Evolutionary conservation across 306 rosid genomes (phyloP), one percentile per base, ranked within the genome.

Genomic region (Glycine tomentella): DNA sequence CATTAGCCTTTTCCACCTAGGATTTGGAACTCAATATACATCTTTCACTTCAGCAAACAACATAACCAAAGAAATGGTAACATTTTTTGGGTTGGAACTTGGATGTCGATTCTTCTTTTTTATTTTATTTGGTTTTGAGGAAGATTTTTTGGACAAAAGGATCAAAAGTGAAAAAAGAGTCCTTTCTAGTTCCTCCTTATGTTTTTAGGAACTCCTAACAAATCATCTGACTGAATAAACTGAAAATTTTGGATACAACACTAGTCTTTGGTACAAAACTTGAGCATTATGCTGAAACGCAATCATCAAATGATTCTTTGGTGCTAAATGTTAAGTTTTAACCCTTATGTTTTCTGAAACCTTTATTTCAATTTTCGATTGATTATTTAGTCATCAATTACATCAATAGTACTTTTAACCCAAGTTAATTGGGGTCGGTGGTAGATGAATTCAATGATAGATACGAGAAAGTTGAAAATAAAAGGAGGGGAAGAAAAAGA

Each of bases 341-440:
- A 36, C 33, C 69, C 14, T 12, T 20, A 66, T 72, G n/a, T n/a
- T 55, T 63, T 63, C n/a, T 45, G 68, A n/a, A 62, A 20, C 12
- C 38, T n/a, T 15, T 51, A 25, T 49, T 56, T 80, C 80, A 17
- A 38, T 64, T 49, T 56, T 80, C 80, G 14, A 38, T 64, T 59
- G 44, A 15, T 56, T 67, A 50, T 76, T 64, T 68, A 12, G 58
- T 71, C 63, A 38, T 13, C 46, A 45, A 14, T 52, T 76, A n/a
- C 36, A 9, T 51, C 9, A 20, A 13, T n/a, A n/a, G n/a, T n/a
- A n/a, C n/a, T n/a, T n/a, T n/a, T n/a, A n/a, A n/a, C n/a, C n/a
- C n/a, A n/a, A n/a, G n/a, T n/a, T n/a, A n/a, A n/a, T n/a, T n/a
- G n/a, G n/a, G n/a, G n/a, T n/a, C n/a, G n/a, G n/a, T n/a, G n/a